Evolutionary conservation across 2,329 filamentous ascomycete species (phyloP).

Genomic region (Sclerotinia sclerotiorum): DNA sequence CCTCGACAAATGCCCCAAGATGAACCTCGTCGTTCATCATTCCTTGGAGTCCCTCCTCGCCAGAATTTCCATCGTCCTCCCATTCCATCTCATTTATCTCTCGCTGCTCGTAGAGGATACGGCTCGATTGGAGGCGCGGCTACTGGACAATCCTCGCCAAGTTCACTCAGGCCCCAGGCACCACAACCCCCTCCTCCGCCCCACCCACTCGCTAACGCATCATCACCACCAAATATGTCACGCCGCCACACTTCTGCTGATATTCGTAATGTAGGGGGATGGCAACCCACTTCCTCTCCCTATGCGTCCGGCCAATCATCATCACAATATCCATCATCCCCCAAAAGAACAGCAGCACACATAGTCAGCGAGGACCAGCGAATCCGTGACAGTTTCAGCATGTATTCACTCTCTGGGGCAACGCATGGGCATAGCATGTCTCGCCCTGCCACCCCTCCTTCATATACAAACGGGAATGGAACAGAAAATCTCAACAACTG

Average conservation of each 20-base stretch:
- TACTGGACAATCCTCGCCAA: constrained; percentile 68
- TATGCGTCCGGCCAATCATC: constrained; percentile 63
- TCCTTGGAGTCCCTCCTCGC: constrained; percentile 50
- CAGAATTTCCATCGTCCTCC: constrained; percentile 72
- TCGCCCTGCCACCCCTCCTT: constrained; percentile 40
- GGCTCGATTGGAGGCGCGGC: constrained; percentile 77
- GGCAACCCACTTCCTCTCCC: constrained; percentile 65
- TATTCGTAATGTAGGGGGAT: constrained; percentile 78
- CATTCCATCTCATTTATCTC: constrained; percentile 77
- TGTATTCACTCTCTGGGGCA: constrained; percentile 55
- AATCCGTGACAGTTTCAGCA: constrained; percentile 60
- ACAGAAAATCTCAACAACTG: constrained; percentile 39
- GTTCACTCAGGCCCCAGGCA: constrained; percentile 66
- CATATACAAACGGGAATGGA: constrained; percentile 35
- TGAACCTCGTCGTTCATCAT: constrained; percentile 73
- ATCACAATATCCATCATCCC: constrained; percentile 66
- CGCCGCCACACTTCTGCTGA: constrained; percentile 93
- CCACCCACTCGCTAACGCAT: constrained; percentile 64
- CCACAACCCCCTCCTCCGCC: constrained; percentile 60
- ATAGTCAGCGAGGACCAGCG: constrained; percentile 55
- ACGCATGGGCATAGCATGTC: constrained; percentile 37
- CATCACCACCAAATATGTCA: constrained; percentile 67
- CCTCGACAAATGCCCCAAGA: constrained; percentile 85
- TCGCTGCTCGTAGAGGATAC: constrained; percentile 69
- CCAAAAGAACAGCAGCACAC: constrained; percentile 50